phyloP scores from a whole-genome alignment of 1,139 yeast species.

The Scheffersomyces quercinus region DNA sequence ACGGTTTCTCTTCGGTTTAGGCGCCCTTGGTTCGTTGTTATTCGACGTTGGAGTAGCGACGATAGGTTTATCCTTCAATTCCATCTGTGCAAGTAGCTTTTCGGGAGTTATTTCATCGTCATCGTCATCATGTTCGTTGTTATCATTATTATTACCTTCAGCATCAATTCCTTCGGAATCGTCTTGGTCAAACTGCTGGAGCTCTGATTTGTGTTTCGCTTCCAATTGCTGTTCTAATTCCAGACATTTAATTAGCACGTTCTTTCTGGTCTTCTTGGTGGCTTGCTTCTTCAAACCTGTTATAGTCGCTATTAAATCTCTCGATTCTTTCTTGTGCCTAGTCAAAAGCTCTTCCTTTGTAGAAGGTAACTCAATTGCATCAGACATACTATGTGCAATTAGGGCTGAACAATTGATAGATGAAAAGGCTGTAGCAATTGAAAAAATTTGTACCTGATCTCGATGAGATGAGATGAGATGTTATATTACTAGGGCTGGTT shows the following conservation, averaged over 20 bases:
- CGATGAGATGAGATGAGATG: constrained; percentile 3
- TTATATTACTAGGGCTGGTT: background rate
- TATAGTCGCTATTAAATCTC: constrained; percentile 63
- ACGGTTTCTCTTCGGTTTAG: constrained; percentile 62
- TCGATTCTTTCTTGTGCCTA: constrained; percentile 68
- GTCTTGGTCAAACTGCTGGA: constrained; percentile 20
- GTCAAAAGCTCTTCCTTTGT: constrained; percentile 51
- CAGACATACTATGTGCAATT: background rate
- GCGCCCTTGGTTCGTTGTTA: background rate
- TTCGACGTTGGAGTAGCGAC: background rate
- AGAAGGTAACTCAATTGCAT: background rate
- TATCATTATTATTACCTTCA: constrained; percentile 11
- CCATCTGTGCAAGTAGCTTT: constrained; percentile 57
- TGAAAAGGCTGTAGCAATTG: background rate
- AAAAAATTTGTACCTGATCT: background rate
- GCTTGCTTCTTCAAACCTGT: constrained; percentile 84
- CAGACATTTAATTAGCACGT: constrained; percentile 54
- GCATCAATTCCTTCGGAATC: constrained; percentile 6
- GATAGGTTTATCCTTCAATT: constrained; percentile 21
- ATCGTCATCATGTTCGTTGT: constrained; percentile 11
- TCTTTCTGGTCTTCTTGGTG: constrained; percentile 72
- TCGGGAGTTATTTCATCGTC: constrained; percentile 62
- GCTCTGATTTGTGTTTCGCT: constrained; percentile 53
- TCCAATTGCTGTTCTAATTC: constrained; percentile 59
- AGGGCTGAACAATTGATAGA: background rate